Evolutionary conservation across 345 rosid species (phyloP).

Genomic region (Lagerstroemia speciosa): DNA sequence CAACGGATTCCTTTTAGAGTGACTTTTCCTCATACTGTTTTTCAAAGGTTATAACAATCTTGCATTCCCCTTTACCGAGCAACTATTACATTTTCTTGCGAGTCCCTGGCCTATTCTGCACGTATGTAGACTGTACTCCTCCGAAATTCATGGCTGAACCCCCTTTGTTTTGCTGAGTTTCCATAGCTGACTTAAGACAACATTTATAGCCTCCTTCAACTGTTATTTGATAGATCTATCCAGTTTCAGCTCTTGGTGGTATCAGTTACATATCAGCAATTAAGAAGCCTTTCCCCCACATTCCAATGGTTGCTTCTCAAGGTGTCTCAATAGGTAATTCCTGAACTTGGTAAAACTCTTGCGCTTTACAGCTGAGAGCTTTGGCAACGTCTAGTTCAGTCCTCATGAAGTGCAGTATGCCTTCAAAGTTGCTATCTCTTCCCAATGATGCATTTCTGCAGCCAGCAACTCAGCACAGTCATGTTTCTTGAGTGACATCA

Average conservation of each 20-base stretch:
- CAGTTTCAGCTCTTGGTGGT: slow-evolving; percentile 52
- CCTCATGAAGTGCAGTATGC: not conserved
- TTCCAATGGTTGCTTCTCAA: slow-evolving; percentile 55
- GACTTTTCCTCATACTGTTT: not conserved
- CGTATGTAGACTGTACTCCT: not conserved
- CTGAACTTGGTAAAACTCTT: not conserved
- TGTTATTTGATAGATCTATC: slow-evolving; percentile 37
- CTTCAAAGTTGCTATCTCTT: not conserved
- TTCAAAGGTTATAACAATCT: not conserved
- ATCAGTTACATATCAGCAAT: slow-evolving; percentile 36
- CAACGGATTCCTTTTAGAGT: not conserved
- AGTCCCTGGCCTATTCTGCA: not conserved
- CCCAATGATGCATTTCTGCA: not conserved
- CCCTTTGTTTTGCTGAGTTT: too few relatives aligned
- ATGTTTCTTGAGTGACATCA: not conserved
- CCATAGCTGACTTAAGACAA: not conserved
- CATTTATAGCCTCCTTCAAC: not conserved
- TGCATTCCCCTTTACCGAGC: not conserved
- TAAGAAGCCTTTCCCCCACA: slow-evolving; percentile 48
- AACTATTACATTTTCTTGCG: not conserved
- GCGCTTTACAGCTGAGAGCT: not conserved
- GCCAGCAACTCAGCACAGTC: not conserved
- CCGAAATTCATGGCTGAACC: not conserved
- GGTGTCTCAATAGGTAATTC: slow-evolving; percentile 39
- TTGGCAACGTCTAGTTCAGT: not conserved